Evolutionary conservation across 371 early-diverging fungal species (phyloP).

Genomic region (Umbelopsis sp.): DNA sequence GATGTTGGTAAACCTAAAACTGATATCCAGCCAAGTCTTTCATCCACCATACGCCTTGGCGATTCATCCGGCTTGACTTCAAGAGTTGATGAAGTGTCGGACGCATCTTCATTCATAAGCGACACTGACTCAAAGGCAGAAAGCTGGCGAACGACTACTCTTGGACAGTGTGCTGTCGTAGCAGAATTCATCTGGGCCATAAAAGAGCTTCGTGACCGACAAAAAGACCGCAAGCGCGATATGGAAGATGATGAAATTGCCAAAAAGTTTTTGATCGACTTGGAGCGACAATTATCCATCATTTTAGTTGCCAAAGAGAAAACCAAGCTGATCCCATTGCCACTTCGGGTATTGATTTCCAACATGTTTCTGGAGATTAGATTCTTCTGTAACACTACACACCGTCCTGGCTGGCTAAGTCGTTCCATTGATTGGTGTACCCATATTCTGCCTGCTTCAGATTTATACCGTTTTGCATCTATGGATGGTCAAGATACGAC

Average conservation of each 20-base stretch:
- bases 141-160: constrained; percentile 61
- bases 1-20: constrained; percentile 47
- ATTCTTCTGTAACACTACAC: constrained; percentile 67
- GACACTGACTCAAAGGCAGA: neutral
- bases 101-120: neutral
- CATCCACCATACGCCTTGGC: neutral
- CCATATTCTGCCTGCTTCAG: constrained; percentile 35
- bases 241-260: constrained; percentile 63
- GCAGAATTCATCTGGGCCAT: constrained; percentile 63
- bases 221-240: constrained; percentile 36
- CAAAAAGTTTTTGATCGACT: constrained; percentile 67
- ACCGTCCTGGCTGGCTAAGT: constrained; percentile 64
- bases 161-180: constrained; percentile 64
- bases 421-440: constrained; percentile 61
- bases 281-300: constrained; percentile 61
- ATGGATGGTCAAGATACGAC: constrained; percentile 20
- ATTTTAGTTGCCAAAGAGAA: constrained; percentile 66
- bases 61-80: neutral
- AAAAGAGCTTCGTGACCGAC: constrained; percentile 45
- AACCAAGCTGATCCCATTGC: constrained; percentile 50
- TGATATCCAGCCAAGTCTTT: constrained; percentile 1
- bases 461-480: constrained; percentile 25
- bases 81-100: neutral
- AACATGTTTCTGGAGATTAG: constrained; percentile 61
- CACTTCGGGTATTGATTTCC: constrained; percentile 58